These are phyloP conservation scores for Tephrocybe sp. DNA, from an alignment of 768 basidiomycete species.

Conservation along the genomic window DNA sequence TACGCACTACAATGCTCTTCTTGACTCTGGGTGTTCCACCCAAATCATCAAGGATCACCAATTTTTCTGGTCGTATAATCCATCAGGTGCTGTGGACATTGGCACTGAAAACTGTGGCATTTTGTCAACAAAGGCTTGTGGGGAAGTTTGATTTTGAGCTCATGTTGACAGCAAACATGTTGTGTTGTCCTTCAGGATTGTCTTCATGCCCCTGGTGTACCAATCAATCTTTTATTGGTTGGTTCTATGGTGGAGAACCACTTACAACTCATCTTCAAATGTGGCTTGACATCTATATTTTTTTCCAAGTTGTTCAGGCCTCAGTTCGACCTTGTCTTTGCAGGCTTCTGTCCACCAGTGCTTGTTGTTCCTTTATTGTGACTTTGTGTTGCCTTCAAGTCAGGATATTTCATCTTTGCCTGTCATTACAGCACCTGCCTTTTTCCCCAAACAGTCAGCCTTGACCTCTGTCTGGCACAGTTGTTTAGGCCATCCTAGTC, in stretches of 20 bases:
- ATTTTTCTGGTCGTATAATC: slow-evolving; percentile 18
- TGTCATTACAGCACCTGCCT: neutral
- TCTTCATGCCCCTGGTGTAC: slow-evolving; percentile 22
- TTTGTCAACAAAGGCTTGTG: slow-evolving; percentile 9
- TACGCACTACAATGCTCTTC: slow-evolving; percentile 7
- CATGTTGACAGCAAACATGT: slow-evolving; percentile 1
- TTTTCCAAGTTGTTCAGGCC: too few relatives aligned
- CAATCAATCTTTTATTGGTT: slow-evolving; percentile 23
- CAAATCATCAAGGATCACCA: slow-evolving; percentile 18
- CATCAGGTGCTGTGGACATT: neutral
- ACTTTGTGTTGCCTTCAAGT: slow-evolving; percentile 2
- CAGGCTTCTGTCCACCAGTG: neutral
- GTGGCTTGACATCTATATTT: neutral
- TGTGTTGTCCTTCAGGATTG: slow-evolving; percentile 14
- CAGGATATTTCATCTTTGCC: neutral
- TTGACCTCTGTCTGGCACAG: slow-evolving; percentile 20
- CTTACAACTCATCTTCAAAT: slow-evolving; percentile 3
- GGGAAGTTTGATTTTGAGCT: slow-evolving; percentile 13
- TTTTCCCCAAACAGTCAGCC: neutral
- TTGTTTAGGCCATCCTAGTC: slow-evolving; percentile 23
- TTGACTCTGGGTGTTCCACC: slow-evolving; percentile 24
- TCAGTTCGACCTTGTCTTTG: too few relatives aligned
- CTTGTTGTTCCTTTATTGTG: slow-evolving; percentile 2
- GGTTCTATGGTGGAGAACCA: slow-evolving; percentile 16
- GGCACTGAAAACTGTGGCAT: slow-evolving; percentile 22